These are phyloP conservation scores for Xylaria sp. DNA, from an alignment of 495 filamentous ascomycete genomes.

Conservation along the genomic window DNA sequence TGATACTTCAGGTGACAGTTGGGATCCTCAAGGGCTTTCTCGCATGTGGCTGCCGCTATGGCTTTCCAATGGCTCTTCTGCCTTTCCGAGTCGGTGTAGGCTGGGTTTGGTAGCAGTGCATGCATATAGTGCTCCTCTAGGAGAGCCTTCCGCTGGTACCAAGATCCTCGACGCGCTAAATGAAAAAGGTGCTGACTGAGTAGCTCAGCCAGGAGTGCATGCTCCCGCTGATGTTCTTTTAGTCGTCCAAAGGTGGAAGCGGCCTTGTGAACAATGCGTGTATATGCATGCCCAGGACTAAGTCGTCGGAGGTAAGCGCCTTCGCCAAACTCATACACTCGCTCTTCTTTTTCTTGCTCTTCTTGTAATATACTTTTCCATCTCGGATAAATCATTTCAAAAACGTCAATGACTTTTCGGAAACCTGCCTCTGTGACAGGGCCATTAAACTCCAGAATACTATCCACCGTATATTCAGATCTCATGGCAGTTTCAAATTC, in stretches of 20 bases:
- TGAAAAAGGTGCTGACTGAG: slow-evolving; percentile 87
- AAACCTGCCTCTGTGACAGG: slow-evolving; percentile 68
- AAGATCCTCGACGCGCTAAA: slow-evolving; percentile 80
- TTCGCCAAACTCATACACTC: slow-evolving; percentile 82
- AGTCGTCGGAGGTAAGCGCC: slow-evolving; percentile 91
- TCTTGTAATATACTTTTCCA: slow-evolving; percentile 78
- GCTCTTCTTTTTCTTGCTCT: slow-evolving; percentile 82
- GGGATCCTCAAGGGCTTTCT: slow-evolving; percentile 83
- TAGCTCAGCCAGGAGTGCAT: slow-evolving; percentile 75
- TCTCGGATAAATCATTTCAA: slow-evolving; percentile 76
- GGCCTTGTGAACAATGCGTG: slow-evolving; percentile 86
- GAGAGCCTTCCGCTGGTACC: slow-evolving; percentile 96
- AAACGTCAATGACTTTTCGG: slow-evolving; percentile 67
- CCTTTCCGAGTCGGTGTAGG: slow-evolving; percentile 42
- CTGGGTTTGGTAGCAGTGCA: slow-evolving; percentile 56
- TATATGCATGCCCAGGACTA: slow-evolving; percentile 92
- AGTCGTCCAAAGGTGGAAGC: slow-evolving; percentile 81
- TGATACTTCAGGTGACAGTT: slow-evolving; percentile 91
- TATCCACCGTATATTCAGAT: slow-evolving; percentile 83
- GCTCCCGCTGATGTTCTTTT: slow-evolving; percentile 80
- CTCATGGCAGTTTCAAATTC: slow-evolving; percentile 91
- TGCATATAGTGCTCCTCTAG: slow-evolving; percentile 96
- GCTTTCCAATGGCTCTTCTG: slow-evolving; percentile 87
- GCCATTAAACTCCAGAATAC: slow-evolving; percentile 85
- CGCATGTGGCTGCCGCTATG: slow-evolving; percentile 81